Evolutionary conservation across 176 grass and related monocot genomes (phyloP), one percentile per base, ranked within the genome.

Genomic region (Tuctoria greenei): DNA sequence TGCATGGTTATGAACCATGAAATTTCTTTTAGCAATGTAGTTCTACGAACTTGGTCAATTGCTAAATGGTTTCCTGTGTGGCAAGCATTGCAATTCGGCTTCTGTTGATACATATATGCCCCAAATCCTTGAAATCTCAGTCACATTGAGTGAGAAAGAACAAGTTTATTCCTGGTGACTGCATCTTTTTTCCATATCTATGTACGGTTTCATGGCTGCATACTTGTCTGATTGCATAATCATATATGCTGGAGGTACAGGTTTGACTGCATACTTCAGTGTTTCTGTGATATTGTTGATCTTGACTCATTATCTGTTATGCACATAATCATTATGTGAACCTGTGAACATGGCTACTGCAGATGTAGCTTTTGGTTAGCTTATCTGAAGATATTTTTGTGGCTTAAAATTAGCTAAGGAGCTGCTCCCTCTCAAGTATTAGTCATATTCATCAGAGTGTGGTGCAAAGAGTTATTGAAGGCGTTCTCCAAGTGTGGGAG

Each of bases 51-150:
- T 9, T 42, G 38, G 17, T 44, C 57, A 43, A 24, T 57, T 41
- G 37, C 21, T 43, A 36, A 18, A 62, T 20, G 6, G 8, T 43
- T 43, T 74, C 14, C 14, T 59, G 8, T 25, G 13, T 43, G 12
- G 24, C 38, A n/a, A 75, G 38, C 7, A 47, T 44, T 25, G 9
- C 59, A 15, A 11, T 57, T 18, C 21, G 7, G 71, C 14, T 27
- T 74, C 52, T 60, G 54, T 74, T 74, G 23, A 61, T 74, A 60
- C 8, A 74, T 40, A 31, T 31, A 20, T 5, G n/a, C 50, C 37
- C 31, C 23, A 25, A 39, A 25, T 40, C 2, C 10, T n/a, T n/a
- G n/a, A n/a, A n/a, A n/a, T n/a, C n/a, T n/a, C n/a, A n/a, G n/a
- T n/a, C n/a, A n/a, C n/a, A n/a, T n/a, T n/a, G n/a, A n/a, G n/a